These are phyloP conservation scores for Achaetomium macrosporum DNA, from an alignment of 2,329 filamentous ascomycete genomes.

Conservation along the genomic window DNA sequence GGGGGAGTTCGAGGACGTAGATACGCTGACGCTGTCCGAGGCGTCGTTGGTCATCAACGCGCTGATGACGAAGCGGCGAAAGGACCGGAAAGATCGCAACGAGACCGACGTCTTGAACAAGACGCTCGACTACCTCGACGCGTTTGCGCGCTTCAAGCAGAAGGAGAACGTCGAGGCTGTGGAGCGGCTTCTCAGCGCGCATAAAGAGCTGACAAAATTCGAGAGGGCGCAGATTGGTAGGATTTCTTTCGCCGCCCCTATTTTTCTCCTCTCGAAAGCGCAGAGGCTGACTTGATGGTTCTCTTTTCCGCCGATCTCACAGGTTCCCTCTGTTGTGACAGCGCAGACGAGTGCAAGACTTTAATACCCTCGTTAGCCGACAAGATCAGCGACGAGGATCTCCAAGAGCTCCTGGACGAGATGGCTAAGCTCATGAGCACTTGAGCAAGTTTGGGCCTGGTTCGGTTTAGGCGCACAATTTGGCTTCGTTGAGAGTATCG, in stretches of 20 bases:
- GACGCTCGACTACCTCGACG: slow-evolving; percentile 86
- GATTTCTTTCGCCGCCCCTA: slow-evolving; percentile 19
- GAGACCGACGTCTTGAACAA: slow-evolving; percentile 84
- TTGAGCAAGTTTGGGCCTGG: slow-evolving; percentile 11
- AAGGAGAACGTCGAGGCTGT: slow-evolving; percentile 95
- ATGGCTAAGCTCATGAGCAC: slow-evolving; percentile 67
- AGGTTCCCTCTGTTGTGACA: slow-evolving; percentile 90
- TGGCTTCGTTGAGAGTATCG: not conserved
- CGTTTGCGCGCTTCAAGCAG: slow-evolving; percentile 92
- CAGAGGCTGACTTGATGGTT: not conserved
- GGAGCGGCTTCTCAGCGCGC: slow-evolving; percentile 74
- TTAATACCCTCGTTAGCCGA: slow-evolving; percentile 82
- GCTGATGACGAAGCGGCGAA: slow-evolving; percentile 72
- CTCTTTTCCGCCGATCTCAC: not conserved
- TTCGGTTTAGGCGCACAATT: not conserved
- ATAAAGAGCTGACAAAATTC: slow-evolving; percentile 79
- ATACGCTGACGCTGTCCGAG: slow-evolving; percentile 87
- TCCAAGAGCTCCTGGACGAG: slow-evolving; percentile 85
- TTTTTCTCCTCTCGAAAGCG: not conserved
- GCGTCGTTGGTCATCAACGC: slow-evolving; percentile 88
- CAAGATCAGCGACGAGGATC: slow-evolving; percentile 85
- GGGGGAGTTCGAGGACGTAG: slow-evolving; percentile 88
- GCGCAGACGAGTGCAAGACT: slow-evolving; percentile 91
- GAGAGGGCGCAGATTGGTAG: slow-evolving; percentile 87
- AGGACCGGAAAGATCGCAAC: slow-evolving; percentile 74